phyloP scores from a whole-genome alignment of 805 yeast genomes.

The Komagataella pastoris region DNA sequence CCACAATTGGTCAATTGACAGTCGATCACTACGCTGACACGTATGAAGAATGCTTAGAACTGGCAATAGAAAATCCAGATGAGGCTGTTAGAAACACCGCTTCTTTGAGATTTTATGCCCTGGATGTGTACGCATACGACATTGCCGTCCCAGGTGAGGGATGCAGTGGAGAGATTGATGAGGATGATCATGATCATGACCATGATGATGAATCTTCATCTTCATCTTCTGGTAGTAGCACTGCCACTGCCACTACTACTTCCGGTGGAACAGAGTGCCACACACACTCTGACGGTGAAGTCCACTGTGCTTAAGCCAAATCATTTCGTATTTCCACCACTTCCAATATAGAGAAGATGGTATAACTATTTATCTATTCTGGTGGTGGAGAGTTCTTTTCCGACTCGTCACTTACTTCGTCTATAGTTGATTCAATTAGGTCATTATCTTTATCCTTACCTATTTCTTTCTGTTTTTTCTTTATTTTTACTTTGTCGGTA shows the following conservation, averaged over 20 bases:
- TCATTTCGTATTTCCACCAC: neutral
- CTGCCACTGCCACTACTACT: neutral
- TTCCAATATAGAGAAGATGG: no score
- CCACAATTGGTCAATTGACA: constrained; percentile 12
- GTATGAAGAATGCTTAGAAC: neutral
- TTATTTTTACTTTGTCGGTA: constrained; percentile 5
- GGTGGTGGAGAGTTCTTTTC: neutral
- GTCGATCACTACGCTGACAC: neutral
- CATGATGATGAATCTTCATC: neutral
- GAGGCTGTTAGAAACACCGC: neutral
- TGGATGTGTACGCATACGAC: neutral
- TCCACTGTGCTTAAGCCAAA: neutral
- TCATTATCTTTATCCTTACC: constrained; percentile 6
- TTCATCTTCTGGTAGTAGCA: neutral
- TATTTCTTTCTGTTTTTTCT: constrained; percentile 12
- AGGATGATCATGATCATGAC: neutral
- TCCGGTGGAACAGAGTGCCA: neutral
- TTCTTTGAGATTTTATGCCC: neutral
- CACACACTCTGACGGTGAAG: neutral
- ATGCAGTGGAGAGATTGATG: neutral
- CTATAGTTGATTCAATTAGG: constrained; percentile 6
- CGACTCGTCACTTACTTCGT: constrained; percentile 4
- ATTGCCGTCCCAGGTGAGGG: neutral
- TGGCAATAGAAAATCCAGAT: neutral
- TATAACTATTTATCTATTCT: neutral